phyloP scores from a whole-genome alignment of 805 yeast genomes.

The Candida ipomoeae region DNA sequence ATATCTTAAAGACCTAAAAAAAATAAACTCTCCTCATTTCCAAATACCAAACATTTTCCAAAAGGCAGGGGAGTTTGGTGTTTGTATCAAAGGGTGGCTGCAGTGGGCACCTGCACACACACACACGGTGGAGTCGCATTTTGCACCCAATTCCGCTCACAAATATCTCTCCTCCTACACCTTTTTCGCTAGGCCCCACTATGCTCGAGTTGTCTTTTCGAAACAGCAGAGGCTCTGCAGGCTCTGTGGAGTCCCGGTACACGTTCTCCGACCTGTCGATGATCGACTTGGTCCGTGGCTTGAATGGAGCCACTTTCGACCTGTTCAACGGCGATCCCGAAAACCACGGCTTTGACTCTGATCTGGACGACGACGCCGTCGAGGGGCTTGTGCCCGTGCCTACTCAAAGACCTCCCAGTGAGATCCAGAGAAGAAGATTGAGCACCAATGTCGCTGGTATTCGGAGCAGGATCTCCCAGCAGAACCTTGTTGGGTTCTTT shows the following conservation, averaged over 20 bases:
- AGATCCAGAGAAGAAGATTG: neutral
- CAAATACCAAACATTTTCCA: too few species aligned
- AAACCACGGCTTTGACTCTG: neutral
- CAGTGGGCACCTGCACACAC: neutral
- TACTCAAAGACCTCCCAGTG: neutral
- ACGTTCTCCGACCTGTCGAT: constrained; percentile 13
- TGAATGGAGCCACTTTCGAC: constrained; percentile 7
- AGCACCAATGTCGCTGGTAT: neutral
- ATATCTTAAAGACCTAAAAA: too few species aligned
- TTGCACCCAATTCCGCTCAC: constrained; percentile 7
- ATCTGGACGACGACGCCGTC: neutral
- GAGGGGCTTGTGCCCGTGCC: neutral
- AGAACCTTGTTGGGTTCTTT: neutral
- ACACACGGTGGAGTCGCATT: neutral
- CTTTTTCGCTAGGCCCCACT: neutral
- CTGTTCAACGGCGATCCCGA: neutral
- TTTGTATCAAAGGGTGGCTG: neutral
- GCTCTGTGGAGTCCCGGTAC: constrained; percentile 4
- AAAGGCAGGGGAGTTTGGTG: too few species aligned
- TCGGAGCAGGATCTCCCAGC: neutral
- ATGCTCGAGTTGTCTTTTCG: neutral
- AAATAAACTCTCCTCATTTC: too few species aligned
- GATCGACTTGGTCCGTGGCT: constrained; percentile 14
- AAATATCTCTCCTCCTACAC: neutral
- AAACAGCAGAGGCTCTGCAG: constrained; percentile 1